A percentile compares a stretch with the other conserved stretches of the same genome.
Evolutionary conservation across 768 basidiomycete species (phyloP).

Genomic region (Lactifluus echinatus): DNA sequence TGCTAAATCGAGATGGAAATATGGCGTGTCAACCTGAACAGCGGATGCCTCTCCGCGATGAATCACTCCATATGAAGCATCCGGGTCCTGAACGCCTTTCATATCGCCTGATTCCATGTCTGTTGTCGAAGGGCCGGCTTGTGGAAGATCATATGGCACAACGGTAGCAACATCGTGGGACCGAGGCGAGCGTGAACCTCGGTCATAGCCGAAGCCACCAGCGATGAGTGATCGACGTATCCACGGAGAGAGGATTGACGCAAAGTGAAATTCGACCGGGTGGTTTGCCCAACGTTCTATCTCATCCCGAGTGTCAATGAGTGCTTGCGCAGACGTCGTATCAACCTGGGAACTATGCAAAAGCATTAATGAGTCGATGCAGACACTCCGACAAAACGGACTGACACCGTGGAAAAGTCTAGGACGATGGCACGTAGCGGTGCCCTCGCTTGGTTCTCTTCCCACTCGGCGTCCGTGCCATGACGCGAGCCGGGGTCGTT

Average conservation of each 20-base stretch:
- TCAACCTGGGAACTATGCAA: slow-evolving; percentile 70
- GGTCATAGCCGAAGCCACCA: slow-evolving; percentile 83
- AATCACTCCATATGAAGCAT: slow-evolving; percentile 12
- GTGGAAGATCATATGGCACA: slow-evolving; percentile 49
- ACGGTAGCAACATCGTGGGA: slow-evolving; percentile 68
- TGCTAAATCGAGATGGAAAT: slow-evolving; percentile 69
- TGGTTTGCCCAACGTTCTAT: slow-evolving; percentile 83
- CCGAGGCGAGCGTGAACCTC: slow-evolving; percentile 26
- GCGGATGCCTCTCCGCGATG: slow-evolving; percentile 24
- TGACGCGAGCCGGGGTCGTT: slow-evolving; percentile 78
- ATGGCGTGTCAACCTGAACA: slow-evolving; percentile 53
- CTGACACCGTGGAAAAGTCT: slow-evolving; percentile 80
- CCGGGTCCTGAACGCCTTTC: not conserved
- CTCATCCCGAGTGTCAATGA: slow-evolving; percentile 81
- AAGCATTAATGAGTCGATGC: not conserved
- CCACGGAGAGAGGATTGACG: slow-evolving; percentile 88
- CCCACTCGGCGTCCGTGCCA: slow-evolving; percentile 39
- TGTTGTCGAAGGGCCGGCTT: slow-evolving; percentile 24
- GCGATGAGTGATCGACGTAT: slow-evolving; percentile 82
- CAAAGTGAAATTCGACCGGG: slow-evolving; percentile 90
- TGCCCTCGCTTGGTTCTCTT: slow-evolving; percentile 50
- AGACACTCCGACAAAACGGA: slow-evolving; percentile 1
- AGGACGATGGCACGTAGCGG: slow-evolving; percentile 78
- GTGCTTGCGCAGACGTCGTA: slow-evolving; percentile 82
- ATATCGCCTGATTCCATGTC: slow-evolving; percentile 17